Conservation (phyloP, 352 stramenopile genomes). For the Pythium phragmitis region DNA sequence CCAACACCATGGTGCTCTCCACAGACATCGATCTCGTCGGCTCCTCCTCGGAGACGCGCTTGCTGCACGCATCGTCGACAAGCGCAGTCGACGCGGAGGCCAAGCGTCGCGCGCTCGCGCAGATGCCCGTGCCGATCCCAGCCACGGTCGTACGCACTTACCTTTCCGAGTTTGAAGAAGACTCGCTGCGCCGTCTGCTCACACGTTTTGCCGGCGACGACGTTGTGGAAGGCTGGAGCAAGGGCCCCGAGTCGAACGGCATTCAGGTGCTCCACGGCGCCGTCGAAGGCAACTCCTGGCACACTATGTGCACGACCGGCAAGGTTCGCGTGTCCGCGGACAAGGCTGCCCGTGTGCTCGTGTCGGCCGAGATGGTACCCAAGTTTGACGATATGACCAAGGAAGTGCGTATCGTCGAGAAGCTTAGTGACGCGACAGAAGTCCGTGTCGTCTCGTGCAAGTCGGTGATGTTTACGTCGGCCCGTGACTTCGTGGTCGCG, state of each 20-base stretch:
- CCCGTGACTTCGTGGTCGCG: slow-evolving; percentile 71
- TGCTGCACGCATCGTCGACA: slow-evolving; percentile 17
- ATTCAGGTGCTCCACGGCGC: slow-evolving; percentile 76
- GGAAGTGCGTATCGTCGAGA: slow-evolving; percentile 60
- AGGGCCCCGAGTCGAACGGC: slow-evolving; percentile 62
- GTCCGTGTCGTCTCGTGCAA: slow-evolving; percentile 61
- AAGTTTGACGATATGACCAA: slow-evolving; percentile 85
- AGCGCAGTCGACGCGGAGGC: slow-evolving; percentile 32
- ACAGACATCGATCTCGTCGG: slow-evolving; percentile 33
- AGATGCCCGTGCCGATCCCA: slow-evolving; percentile 49
- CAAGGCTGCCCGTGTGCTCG: slow-evolving; percentile 51
- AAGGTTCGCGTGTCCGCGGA: slow-evolving; percentile 53
- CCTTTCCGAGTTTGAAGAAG: slow-evolving; percentile 58
- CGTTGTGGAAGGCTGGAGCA: slow-evolving; percentile 62
- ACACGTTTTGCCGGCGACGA: slow-evolving; percentile 58
- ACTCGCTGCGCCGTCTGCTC: slow-evolving; percentile 55
- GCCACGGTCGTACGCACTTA: slow-evolving; percentile 47
- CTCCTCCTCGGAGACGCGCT: slow-evolving; percentile 30
- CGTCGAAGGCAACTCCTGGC: slow-evolving; percentile 60
- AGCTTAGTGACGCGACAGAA: slow-evolving; percentile 61
- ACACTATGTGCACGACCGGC: slow-evolving; percentile 70
- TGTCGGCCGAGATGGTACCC: slow-evolving; percentile 55
- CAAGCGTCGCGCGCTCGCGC: slow-evolving; percentile 35
- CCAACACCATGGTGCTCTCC: slow-evolving; percentile 18
- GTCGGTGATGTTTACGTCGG: slow-evolving; percentile 74